These are phyloP conservation scores for Manihot esculenta DNA, from an alignment of 441 rosid species.

Conservation along the genomic window DNA sequence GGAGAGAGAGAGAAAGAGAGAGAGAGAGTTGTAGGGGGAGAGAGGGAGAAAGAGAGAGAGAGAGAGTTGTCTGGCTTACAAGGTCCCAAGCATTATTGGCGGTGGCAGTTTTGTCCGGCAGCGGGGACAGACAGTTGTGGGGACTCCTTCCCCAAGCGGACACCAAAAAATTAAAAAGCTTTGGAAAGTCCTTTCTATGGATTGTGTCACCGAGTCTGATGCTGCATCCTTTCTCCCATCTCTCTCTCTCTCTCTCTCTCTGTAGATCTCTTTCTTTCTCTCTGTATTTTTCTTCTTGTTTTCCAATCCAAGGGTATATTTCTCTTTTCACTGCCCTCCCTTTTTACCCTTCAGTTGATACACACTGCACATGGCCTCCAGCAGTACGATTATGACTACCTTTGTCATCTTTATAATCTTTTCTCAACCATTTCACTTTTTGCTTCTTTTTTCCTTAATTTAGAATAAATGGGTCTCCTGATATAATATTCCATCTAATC, in stretches of 20 bases:
- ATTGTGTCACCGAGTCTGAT: no score
- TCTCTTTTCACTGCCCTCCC: not conserved
- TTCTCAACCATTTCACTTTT: no score
- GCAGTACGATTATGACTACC: slow-evolving; percentile 17
- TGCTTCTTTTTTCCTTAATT: no score
- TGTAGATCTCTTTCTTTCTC: no score
- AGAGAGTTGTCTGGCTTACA: slow-evolving; percentile 44
- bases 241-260: not conserved
- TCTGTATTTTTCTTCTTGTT: no score
- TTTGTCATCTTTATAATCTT: not conserved
- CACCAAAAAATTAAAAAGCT: no score
- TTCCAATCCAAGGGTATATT: not conserved
- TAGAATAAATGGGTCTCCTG: no score
- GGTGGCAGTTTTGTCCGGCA: slow-evolving; percentile 77
- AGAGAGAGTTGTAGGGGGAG: slow-evolving; percentile 31
- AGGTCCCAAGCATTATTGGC: slow-evolving; percentile 66
- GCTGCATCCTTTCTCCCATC: not conserved
- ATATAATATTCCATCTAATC: no score
- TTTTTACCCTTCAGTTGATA: not conserved
- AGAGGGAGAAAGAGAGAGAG: slow-evolving; percentile 23
- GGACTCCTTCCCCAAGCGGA: slow-evolving; percentile 33
- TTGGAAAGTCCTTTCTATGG: no score
- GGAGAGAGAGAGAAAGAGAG: slow-evolving; percentile 5
- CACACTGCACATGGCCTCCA: slow-evolving; percentile 18
- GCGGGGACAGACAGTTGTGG: slow-evolving; percentile 72